Evolutionary conservation across 331 rosid genomes (phyloP).

Genomic region (Malus hybrid): DNA sequence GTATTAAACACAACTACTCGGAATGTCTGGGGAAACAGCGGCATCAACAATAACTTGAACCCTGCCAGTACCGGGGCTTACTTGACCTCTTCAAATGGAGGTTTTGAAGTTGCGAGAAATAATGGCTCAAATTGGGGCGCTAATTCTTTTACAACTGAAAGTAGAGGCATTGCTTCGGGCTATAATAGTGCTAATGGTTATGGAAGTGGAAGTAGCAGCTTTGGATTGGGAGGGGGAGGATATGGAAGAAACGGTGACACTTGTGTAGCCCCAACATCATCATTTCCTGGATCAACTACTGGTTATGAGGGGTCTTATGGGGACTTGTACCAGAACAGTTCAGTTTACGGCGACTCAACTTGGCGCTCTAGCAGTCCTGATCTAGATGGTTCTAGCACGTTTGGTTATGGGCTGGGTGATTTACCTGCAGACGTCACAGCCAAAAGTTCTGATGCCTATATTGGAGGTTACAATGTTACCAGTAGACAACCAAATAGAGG

Average conservation of each 20-base stretch:
- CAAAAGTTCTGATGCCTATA: conserved; percentile 59
- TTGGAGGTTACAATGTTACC: conserved; percentile 65
- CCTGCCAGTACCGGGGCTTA: conserved; percentile 41
- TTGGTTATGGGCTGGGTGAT: conserved; percentile 59
- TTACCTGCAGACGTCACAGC: conserved; percentile 58
- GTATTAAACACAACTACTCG: conserved; percentile 60
- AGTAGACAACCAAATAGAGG: conserved; percentile 91
- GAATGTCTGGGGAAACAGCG: conserved; percentile 85
- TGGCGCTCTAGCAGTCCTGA: conserved; percentile 78
- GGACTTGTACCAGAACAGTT: conserved; percentile 47
- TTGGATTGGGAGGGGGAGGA: conserved; percentile 64
- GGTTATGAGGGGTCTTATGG: conserved; percentile 74
- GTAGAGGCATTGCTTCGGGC: conserved; percentile 59
- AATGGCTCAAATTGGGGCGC: conserved; percentile 59
- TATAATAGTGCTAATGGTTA: conserved; percentile 49
- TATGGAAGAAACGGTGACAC: conserved; percentile 68
- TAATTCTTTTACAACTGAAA: conserved; percentile 39
- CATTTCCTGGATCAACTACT: conserved; percentile 40
- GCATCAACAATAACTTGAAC: conserved; percentile 42
- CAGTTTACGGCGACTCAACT: conserved; percentile 56
- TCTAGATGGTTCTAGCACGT: conserved; percentile 60
- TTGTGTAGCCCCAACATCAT: conserved; percentile 36
- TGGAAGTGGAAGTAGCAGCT: conserved; percentile 61
- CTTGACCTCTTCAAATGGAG: conserved; percentile 64
- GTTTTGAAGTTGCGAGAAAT: conserved; percentile 64